These are phyloP conservation scores for Colletotrichum paranaense DNA, from an alignment of 2,329 filamentous ascomycete genomes.

Conservation along the genomic window DNA sequence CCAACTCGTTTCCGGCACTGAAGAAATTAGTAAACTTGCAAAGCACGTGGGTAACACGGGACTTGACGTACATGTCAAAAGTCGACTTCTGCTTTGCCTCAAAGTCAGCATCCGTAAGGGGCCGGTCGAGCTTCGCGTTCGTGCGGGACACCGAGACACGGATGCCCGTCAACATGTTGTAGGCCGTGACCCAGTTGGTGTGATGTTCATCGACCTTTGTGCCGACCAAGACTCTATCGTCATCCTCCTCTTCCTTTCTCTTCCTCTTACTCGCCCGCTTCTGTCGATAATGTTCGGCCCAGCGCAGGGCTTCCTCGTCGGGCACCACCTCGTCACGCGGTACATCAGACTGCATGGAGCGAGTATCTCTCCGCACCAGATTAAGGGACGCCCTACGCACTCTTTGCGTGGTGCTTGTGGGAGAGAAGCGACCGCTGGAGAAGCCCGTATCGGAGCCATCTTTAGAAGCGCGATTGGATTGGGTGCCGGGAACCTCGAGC, in stretches of 20 bases:
- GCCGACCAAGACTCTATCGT: slow-evolving; percentile 93
- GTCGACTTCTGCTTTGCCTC: slow-evolving; percentile 96
- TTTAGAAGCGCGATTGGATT: slow-evolving; percentile 75
- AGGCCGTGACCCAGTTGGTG: slow-evolving; percentile 96
- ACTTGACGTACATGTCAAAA: slow-evolving; percentile 84
- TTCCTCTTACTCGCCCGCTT: slow-evolving; percentile 90
- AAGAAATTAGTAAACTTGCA: slow-evolving; percentile 46
- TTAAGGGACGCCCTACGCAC: slow-evolving; percentile 85
- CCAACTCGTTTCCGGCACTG: slow-evolving; percentile 95
- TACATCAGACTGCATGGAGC: slow-evolving; percentile 86
- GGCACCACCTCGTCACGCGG: slow-evolving; percentile 85
- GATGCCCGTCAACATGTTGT: slow-evolving; percentile 99
- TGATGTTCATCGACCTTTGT: slow-evolving; percentile 98
- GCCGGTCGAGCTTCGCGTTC: slow-evolving; percentile 94
- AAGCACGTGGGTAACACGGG: slow-evolving; percentile 14
- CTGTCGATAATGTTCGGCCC: slow-evolving; percentile 92
- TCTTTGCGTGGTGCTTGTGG: slow-evolving; percentile 61
- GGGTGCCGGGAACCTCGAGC: slow-evolving; percentile 82
- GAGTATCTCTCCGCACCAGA: slow-evolving; percentile 82
- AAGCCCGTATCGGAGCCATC: slow-evolving; percentile 76
- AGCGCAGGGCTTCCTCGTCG: slow-evolving; percentile 91
- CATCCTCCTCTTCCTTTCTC: slow-evolving; percentile 86
- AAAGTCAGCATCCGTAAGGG: slow-evolving; percentile 92
- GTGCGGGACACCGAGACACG: slow-evolving; percentile 96
- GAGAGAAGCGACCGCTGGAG: slow-evolving; percentile 86